A percentile compares a stretch with the other conserved stretches of the same genome.
These are phyloP conservation scores for Lepidopterella palustris DNA, from an alignment of 495 filamentous ascomycete species.

Conservation along the genomic window DNA sequence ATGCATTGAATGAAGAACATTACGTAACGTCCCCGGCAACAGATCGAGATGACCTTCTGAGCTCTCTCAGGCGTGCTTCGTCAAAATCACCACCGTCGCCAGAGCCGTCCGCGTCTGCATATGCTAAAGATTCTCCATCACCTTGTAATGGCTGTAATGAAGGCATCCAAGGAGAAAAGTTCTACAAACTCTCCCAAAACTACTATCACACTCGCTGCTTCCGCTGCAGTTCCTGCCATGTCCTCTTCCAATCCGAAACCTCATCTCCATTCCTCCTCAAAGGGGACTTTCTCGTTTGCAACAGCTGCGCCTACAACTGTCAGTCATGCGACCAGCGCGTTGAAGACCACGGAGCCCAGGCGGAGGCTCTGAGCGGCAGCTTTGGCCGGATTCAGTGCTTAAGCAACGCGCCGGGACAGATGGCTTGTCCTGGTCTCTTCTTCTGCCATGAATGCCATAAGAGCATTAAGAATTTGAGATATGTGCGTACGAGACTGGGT, in stretches of 20 bases:
- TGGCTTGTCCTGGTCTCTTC: slow-evolving; percentile 3
- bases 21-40: not conserved
- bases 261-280: not conserved
- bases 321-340: slow-evolving; percentile 5
- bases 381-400: not conserved
- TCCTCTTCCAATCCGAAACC: slow-evolving; percentile 1
- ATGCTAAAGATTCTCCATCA: not conserved
- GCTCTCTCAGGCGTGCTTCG: not conserved
- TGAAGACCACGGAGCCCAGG: slow-evolving; percentile 8
- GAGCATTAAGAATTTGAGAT: slow-evolving; percentile 8
- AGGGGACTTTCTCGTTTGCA: slow-evolving; percentile 8
- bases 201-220: slow-evolving; percentile 6
- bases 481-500: slow-evolving; percentile 3
- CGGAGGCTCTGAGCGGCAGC: not conserved
- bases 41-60: not conserved
- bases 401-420: not conserved
- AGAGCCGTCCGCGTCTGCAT: not conserved
- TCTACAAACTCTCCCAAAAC: not conserved
- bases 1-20: not conserved
- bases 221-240: slow-evolving; percentile 5
- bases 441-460: slow-evolving; percentile 10
- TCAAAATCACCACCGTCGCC: not conserved
- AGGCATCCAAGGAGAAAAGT: not conserved
- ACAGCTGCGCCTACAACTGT: slow-evolving; percentile 9
- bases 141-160: slow-evolving; percentile 5